Conservation (phyloP, 176 grass and related monocot genomes). For the Pontederia crassipes region DNA sequence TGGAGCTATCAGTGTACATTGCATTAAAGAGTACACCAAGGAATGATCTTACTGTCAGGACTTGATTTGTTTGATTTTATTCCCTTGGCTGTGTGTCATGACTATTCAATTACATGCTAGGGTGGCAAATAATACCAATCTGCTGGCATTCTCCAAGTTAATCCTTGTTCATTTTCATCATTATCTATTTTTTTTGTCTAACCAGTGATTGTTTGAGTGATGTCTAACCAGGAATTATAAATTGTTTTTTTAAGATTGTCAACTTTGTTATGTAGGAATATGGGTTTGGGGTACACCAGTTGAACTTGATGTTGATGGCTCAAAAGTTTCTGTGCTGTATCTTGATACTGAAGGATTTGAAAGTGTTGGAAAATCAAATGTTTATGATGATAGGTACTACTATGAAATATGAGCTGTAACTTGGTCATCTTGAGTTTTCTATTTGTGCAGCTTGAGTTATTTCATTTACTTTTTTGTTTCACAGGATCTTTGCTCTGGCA, state of each 20-base stretch:
- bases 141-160: too few species aligned
- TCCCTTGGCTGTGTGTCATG: too few species aligned
- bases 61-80: too few species aligned
- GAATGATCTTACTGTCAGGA: too few species aligned
- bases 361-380: conserved; percentile 92
- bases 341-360: conserved; percentile 93
- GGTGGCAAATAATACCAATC: too few species aligned
- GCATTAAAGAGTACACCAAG: too few species aligned
- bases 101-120: too few species aligned
- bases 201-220: too few species aligned
- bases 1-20: too few species aligned
- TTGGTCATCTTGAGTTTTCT: neutral
- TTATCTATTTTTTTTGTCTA: too few species aligned
- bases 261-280: conserved; percentile 42
- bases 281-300: conserved; percentile 80
- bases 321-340: conserved; percentile 69
- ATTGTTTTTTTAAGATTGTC: neutral
- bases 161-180: too few species aligned
- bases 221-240: neutral
- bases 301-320: conserved; percentile 51
- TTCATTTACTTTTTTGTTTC: conserved; percentile 1
- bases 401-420: neutral
- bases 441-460: too few species aligned
- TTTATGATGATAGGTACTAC: conserved; percentile 93
- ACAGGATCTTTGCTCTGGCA: conserved; percentile 83